Percentiles rank a stretch among this genome's conserved stretches.
phyloP scores from a whole-genome alignment of 1,139 yeast genomes.

The Taphrina confusa region DNA sequence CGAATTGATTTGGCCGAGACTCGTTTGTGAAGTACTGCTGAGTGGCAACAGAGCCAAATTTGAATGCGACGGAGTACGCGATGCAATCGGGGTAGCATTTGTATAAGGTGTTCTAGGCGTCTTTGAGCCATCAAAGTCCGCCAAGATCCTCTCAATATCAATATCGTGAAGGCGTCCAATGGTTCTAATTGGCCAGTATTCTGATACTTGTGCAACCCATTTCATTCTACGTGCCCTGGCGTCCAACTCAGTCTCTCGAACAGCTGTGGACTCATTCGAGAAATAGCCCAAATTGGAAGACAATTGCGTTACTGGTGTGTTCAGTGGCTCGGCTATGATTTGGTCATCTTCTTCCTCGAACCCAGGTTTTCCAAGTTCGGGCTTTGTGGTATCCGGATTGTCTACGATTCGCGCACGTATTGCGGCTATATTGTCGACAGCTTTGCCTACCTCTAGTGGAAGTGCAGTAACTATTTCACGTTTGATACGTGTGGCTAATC shows the following conservation, averaged over 20 bases:
- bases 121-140: constrained; percentile 20
- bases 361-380: neutral
- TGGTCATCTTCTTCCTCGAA: constrained; percentile 17
- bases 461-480: constrained; percentile 67
- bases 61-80: constrained; percentile 7
- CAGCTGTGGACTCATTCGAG: constrained; percentile 58
- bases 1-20: neutral
- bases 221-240: constrained; percentile 66
- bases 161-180: constrained; percentile 60
- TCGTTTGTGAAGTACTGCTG: neutral
- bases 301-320: constrained; percentile 25
- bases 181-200: constrained; percentile 75
- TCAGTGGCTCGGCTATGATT: constrained; percentile 19
- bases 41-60: constrained; percentile 9
- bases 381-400: constrained; percentile 51
- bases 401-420: constrained; percentile 70
- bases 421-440: constrained; percentile 40
- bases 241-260: constrained; percentile 41
- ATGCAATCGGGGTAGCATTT: constrained; percentile 24
- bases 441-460: constrained; percentile 65
- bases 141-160: constrained; percentile 50
- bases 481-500: constrained; percentile 75
- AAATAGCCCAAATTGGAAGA: constrained; percentile 66
- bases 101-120: constrained; percentile 19
- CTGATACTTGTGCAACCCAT: constrained; percentile 89